phyloP scores from a whole-genome alignment of 2,329 filamentous ascomycete genomes.

The Aspergillus bombycis region DNA sequence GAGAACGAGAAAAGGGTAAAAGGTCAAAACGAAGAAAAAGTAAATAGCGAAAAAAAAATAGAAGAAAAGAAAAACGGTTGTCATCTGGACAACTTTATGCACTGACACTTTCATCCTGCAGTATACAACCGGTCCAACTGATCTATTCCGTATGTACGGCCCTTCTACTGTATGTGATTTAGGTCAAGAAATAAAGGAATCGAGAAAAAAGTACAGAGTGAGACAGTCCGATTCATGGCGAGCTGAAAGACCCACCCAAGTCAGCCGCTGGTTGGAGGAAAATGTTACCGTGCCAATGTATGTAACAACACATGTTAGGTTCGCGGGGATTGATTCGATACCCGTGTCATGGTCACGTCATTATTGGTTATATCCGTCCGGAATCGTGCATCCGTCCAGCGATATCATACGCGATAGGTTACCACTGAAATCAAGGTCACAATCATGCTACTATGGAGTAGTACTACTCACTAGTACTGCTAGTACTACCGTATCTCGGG shows the following conservation, averaged over 20 bases:
- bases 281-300: slow-evolving; percentile 8
- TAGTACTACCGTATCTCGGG: background rate
- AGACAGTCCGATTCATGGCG: slow-evolving; percentile 1
- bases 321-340: slow-evolving; percentile 1
- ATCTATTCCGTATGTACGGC: no score
- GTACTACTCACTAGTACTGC: no score
- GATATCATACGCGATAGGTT: background rate
- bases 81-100: background rate
- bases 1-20: background rate
- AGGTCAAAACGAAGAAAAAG: background rate
- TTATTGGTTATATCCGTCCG: background rate
- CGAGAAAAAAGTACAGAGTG: background rate
- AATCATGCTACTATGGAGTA: background rate
- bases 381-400: background rate
- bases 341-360: slow-evolving; percentile 7
- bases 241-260: slow-evolving; percentile 5
- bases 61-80: background rate
- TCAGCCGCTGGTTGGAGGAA: background rate
- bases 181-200: background rate
- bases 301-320: background rate
- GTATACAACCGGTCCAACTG: no score
- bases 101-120: background rate
- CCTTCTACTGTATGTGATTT: no score
- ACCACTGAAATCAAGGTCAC: background rate
- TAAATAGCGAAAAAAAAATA: background rate